A percentile compares a stretch with the other conserved stretches of the same genome.
Evolutionary conservation across 2,329 filamentous ascomycete genomes (phyloP).

Genomic region (Chaetomiaceae sp.): DNA sequence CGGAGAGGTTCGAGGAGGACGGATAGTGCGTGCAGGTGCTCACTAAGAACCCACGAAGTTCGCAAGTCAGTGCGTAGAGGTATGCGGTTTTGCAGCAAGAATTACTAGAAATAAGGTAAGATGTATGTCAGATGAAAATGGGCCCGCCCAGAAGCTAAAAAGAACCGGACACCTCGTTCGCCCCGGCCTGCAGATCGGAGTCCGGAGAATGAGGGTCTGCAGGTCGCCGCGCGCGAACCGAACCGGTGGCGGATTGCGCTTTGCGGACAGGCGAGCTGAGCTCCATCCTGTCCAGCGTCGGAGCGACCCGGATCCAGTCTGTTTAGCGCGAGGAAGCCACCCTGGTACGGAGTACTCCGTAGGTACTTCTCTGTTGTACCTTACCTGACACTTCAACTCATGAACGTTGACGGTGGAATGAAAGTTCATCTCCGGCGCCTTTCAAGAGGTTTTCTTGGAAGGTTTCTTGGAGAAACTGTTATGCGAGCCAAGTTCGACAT

Average conservation of each 20-base stretch:
- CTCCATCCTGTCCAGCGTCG: too few relatives aligned
- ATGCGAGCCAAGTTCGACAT: too few relatives aligned
- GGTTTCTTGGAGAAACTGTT: too few relatives aligned
- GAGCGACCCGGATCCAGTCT: too few relatives aligned
- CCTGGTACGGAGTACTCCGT: too few relatives aligned
- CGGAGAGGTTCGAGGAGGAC: too few relatives aligned
- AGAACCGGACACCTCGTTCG: slow-evolving; percentile 2
- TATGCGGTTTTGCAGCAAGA: neutral
- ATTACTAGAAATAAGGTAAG: neutral
- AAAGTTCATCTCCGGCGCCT: too few relatives aligned
- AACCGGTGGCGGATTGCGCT: neutral
- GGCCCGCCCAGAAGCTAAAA: neutral
- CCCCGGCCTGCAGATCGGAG: slow-evolving; percentile 8
- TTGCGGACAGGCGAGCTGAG: neutral
- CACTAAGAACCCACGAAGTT: neutral
- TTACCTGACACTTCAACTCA: too few relatives aligned
- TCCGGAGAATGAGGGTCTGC: slow-evolving; percentile 9
- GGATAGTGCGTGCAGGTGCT: neutral
- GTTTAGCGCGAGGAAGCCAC: too few relatives aligned
- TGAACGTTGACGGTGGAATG: too few relatives aligned
- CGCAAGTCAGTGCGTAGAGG: neutral
- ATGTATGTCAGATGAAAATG: neutral
- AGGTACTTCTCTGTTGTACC: too few relatives aligned
- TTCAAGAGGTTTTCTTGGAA: too few relatives aligned
- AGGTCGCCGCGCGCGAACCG: neutral